phyloP scores from a whole-genome alignment of 2,329 filamentous ascomycete species.

The Hypocreales sp. region DNA sequence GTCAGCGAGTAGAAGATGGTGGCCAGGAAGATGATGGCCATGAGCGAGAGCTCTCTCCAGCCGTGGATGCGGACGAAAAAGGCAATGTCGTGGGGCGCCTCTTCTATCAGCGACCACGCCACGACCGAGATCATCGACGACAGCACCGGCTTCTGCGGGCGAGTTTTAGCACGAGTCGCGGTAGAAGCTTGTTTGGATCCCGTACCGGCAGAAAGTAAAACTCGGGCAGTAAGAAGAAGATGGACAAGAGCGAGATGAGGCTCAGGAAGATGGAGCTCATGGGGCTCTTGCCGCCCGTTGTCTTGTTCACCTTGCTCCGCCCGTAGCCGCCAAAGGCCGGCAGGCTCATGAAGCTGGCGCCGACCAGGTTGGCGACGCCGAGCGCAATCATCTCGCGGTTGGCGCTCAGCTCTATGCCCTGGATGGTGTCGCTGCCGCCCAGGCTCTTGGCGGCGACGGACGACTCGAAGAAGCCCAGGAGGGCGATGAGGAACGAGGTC shows the following conservation, averaged over 20 bases:
- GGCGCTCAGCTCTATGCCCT: slow-evolving; percentile 69
- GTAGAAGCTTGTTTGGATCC: too few species aligned
- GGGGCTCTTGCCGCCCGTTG: slow-evolving; percentile 80
- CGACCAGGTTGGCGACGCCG: slow-evolving; percentile 79
- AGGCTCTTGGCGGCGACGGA: slow-evolving; percentile 91
- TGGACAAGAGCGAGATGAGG: slow-evolving; percentile 64
- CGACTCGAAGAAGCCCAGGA: slow-evolving; percentile 97
- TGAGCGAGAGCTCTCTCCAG: slow-evolving; percentile 73
- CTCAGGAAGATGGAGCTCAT: slow-evolving; percentile 87
- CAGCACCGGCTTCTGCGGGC: slow-evolving; percentile 68
- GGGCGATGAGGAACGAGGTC: slow-evolving; percentile 81
- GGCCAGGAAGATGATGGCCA: slow-evolving; percentile 77
- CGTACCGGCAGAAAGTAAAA: slow-evolving; percentile 92
- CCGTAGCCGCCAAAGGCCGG: slow-evolving; percentile 95
- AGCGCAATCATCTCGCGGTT: slow-evolving; percentile 90
- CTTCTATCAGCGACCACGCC: slow-evolving; percentile 86
- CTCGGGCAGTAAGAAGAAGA: slow-evolving; percentile 72
- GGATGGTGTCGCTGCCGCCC: slow-evolving; percentile 52
- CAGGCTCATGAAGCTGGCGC: slow-evolving; percentile 80
- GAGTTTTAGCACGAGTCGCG: not conserved
- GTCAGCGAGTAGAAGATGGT: slow-evolving; percentile 94
- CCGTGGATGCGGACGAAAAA: slow-evolving; percentile 82
- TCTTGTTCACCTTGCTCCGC: slow-evolving; percentile 85
- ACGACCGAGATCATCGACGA: slow-evolving; percentile 92
- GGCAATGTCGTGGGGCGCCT: slow-evolving; percentile 78